These are phyloP conservation scores for Microstegium vimineum DNA, from an alignment of 176 grass and related monocot species.

Conservation along the genomic window DNA sequence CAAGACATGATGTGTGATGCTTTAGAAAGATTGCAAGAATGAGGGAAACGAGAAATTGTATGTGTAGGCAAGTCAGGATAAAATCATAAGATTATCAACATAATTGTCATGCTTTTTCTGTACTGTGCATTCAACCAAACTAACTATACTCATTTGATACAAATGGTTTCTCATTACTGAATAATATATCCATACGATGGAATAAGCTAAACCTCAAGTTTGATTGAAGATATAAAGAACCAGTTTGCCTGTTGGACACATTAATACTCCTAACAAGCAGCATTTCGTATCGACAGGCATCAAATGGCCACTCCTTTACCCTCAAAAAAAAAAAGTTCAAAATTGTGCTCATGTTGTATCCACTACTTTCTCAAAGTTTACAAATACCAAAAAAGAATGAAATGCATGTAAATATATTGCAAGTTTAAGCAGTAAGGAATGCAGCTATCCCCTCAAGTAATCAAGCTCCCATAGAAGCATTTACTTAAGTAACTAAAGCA, in stretches of 20 bases:
- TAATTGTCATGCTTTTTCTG: not conserved
- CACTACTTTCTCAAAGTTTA: not conserved
- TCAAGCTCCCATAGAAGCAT: not conserved
- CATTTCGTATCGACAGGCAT: slow-evolving; percentile 7
- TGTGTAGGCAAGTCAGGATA: not conserved
- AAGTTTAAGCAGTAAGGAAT: slow-evolving; percentile 14
- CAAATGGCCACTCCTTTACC: not conserved
- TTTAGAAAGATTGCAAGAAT: not conserved
- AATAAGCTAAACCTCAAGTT: not conserved
- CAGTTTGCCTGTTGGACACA: not conserved
- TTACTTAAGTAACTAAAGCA: slow-evolving; percentile 10
- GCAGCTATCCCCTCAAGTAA: slow-evolving; percentile 7
- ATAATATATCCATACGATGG: not conserved
- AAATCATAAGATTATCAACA: not conserved
- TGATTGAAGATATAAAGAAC: not conserved
- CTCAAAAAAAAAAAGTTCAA: not conserved
- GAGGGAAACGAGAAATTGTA: not conserved
- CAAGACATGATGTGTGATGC: not conserved
- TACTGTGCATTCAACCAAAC: not conserved
- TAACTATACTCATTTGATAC: slow-evolving; percentile 12
- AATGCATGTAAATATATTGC: not conserved
- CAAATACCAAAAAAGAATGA: not conserved
- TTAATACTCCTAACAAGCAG: not conserved
- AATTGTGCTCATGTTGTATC: not conserved
- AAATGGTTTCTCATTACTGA: not conserved